phyloP scores from a whole-genome alignment of 495 filamentous ascomycete species.

The Penicillium chermesinum region DNA sequence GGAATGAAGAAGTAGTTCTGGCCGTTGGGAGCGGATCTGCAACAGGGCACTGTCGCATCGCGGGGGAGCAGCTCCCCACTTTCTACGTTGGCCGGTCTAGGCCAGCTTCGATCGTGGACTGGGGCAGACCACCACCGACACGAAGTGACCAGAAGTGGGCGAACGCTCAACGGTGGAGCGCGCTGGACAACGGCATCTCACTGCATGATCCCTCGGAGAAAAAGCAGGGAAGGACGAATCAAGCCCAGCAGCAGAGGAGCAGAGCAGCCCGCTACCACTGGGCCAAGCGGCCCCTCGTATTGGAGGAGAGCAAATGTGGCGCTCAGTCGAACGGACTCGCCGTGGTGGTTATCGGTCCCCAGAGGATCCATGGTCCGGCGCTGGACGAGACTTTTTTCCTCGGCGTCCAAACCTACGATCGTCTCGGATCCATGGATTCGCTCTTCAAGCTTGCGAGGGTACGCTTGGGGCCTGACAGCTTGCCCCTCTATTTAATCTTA shows the following conservation, averaged over 20 bases:
- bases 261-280: too few species aligned
- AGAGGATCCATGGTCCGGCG: constrained; percentile 16
- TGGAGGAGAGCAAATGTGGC: constrained; percentile 15
- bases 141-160: too few species aligned
- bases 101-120: too few species aligned
- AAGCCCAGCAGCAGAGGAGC: too few species aligned
- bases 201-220: too few species aligned
- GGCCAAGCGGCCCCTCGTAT: constrained; percentile 7
- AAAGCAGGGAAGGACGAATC: neutral
- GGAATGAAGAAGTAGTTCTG: too few species aligned
- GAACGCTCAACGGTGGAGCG: too few species aligned
- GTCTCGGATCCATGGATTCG: constrained; percentile 19
- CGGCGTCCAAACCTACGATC: constrained; percentile 22
- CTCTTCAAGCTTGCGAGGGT: constrained; percentile 9
- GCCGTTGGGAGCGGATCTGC: constrained; percentile 6
- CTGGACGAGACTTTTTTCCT: constrained; percentile 15
- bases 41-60: constrained; percentile 14
- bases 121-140: too few species aligned
- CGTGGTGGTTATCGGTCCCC: constrained; percentile 1
- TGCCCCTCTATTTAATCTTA: constrained; percentile 7
- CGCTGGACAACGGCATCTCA: too few species aligned
- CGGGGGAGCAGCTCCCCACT: constrained; percentile 5
- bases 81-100: constrained; percentile 15
- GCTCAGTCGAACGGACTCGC: constrained; percentile 15
- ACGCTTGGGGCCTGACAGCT: constrained; percentile 16